Evolutionary conservation across 2,329 filamentous ascomycete species (phyloP).

Genomic region (Sclerotinia spermophila): DNA sequence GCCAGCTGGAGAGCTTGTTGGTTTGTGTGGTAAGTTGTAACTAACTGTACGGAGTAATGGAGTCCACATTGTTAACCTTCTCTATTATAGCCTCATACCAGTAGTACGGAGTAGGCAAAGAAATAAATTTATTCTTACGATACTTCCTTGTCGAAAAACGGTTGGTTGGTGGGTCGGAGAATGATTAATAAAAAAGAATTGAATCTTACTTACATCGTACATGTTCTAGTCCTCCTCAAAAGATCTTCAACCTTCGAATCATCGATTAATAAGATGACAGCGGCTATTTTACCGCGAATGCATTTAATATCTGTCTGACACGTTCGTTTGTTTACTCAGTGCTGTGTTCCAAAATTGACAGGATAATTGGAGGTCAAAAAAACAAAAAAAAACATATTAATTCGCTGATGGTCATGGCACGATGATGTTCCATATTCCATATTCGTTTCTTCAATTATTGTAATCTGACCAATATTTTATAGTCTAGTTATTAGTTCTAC

Average conservation of each 20-base stretch:
- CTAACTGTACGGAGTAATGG: neutral
- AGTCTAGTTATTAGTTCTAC: too few relatives aligned
- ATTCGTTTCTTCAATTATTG: neutral
- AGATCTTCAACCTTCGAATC: constrained; percentile 1
- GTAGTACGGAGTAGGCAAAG: neutral
- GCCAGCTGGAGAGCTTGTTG: constrained; percentile 4
- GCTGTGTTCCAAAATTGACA: neutral
- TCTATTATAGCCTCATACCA: neutral
- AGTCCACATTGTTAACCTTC: neutral
- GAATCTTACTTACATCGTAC: constrained; percentile 9
- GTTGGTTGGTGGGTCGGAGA: neutral
- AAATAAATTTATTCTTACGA: neutral
- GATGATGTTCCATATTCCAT: neutral
- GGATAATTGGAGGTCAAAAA: neutral
- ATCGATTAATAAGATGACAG: neutral
- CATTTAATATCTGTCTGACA: neutral
- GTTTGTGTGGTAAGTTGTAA: neutral
- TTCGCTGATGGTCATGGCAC: neutral
- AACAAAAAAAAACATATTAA: too few relatives aligned
- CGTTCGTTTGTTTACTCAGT: neutral
- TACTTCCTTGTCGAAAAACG: neutral
- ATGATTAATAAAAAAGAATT: neutral
- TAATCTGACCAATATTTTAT: too few relatives aligned
- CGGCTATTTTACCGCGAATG: constrained; percentile 18
- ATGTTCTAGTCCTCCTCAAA: neutral